Percentiles rank a stretch among this genome's conserved stretches.
Evolutionary conservation across 495 filamentous ascomycete species (phyloP).

Genomic region (Podospora pseudoanserina): DNA sequence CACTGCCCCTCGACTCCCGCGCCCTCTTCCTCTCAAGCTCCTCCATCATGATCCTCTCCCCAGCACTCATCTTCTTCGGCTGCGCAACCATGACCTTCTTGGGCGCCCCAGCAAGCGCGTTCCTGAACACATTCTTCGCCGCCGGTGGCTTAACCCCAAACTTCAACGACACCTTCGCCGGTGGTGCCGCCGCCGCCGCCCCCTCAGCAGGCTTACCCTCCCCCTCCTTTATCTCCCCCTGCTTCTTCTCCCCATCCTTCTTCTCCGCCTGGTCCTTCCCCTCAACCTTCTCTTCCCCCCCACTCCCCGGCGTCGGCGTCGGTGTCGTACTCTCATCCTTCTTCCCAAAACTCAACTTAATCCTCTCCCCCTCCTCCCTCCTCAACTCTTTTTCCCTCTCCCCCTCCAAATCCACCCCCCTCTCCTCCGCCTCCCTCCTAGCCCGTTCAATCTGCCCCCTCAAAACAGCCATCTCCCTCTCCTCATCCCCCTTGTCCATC

Average conservation of each 20-base stretch:
- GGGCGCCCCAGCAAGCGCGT: conserved; percentile 51
- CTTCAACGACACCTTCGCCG: conserved; percentile 51
- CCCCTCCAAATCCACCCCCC: conserved; percentile 40
- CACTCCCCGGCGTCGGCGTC: conserved; percentile 7
- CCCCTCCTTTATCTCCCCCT: conserved; percentile 7
- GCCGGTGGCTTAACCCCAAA: conserved; percentile 53
- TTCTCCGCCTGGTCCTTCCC: neutral
- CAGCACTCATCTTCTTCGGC: conserved; percentile 78
- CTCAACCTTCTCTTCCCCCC: neutral
- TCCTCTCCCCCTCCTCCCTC: conserved; percentile 69
- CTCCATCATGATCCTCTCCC: conserved; percentile 87
- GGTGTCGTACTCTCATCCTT: conserved; percentile 8
- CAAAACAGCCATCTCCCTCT: conserved; percentile 76
- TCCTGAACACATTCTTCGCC: conserved; percentile 85
- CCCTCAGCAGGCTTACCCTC: conserved; percentile 2
- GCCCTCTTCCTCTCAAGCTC: conserved; percentile 70
- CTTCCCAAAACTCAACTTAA: conserved; percentile 67
- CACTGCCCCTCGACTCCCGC: conserved; percentile 39
- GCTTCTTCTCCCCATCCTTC: conserved; percentile 3
- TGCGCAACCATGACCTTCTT: conserved; percentile 60
- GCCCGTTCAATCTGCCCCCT: conserved; percentile 77
- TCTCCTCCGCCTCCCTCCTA: conserved; percentile 48
- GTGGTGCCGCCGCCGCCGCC: conserved; percentile 9
- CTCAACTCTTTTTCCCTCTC: conserved; percentile 54
- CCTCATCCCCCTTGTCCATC: conserved; percentile 84